Evolutionary conservation across 179 eudicot species (phyloP).

Genomic region (Patellifolia procumbens): DNA sequence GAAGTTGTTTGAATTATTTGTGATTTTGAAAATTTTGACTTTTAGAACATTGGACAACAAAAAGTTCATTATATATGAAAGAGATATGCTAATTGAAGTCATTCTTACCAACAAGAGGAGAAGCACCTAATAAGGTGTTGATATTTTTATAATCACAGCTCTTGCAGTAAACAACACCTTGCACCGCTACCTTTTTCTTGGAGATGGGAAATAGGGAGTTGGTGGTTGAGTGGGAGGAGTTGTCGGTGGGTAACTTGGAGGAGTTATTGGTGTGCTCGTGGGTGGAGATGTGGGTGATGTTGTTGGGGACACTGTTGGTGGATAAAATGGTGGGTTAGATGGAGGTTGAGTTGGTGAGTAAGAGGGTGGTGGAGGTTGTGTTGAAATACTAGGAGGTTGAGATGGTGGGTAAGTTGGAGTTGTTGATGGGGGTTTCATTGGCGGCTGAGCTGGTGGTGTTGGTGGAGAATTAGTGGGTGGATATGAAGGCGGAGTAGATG

Average conservation of each 20-base stretch:
- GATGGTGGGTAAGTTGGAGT: not conserved
- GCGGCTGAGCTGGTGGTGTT: no score
- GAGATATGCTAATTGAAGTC: not conserved
- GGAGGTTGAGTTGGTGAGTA: no score
- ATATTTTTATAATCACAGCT: slow-evolving; percentile 49
- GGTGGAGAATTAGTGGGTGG: no score
- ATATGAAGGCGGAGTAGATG: no score
- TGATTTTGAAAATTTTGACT: no score
- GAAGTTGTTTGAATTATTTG: no score
- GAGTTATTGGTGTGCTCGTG: not conserved
- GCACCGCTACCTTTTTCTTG: slow-evolving; percentile 44
- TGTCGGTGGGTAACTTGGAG: not conserved
- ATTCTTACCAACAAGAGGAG: slow-evolving; percentile 45
- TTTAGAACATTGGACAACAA: no score
- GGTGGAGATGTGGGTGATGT: no score
- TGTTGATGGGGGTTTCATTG: not conserved
- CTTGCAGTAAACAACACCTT: slow-evolving; percentile 72
- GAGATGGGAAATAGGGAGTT: slow-evolving; percentile 9
- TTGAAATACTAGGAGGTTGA: not conserved
- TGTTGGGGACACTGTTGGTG: slow-evolving; percentile 7
- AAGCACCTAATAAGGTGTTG: slow-evolving; percentile 50
- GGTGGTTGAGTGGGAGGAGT: slow-evolving; percentile 17
- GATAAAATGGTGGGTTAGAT: no score
- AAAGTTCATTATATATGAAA: not conserved
- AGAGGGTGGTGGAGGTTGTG: not conserved